phyloP scores from a whole-genome alignment of 1,284 basidiomycete genomes.

The Leccinum subatratum region DNA sequence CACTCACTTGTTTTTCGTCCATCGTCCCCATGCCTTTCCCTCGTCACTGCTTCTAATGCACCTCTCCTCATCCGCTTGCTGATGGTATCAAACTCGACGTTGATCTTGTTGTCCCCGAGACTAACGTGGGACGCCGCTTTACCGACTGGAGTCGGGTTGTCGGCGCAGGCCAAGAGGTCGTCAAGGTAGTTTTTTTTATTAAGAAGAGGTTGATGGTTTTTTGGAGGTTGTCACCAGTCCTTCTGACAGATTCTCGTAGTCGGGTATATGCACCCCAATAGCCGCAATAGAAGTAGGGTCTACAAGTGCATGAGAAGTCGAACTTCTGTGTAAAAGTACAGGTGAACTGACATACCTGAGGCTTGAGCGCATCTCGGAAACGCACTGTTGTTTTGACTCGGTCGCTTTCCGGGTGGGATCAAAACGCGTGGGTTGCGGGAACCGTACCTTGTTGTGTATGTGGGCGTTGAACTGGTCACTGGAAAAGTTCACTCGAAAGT shows the following conservation, averaged over 20 bases:
- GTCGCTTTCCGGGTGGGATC: conserved; percentile 69
- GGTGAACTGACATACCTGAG: conserved; percentile 50
- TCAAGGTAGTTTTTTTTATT: conserved; percentile 70
- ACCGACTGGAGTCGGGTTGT: conserved; percentile 72
- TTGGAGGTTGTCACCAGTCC: conserved; percentile 57
- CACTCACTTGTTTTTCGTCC: conserved; percentile 78
- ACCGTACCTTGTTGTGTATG: too few species aligned
- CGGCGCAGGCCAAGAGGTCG: conserved; percentile 69
- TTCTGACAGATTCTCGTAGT: conserved; percentile 19
- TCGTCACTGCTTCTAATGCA: conserved; percentile 68
- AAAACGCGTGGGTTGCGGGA: too few species aligned
- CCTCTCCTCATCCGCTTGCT: conserved; percentile 66
- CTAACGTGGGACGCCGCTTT: conserved; percentile 65
- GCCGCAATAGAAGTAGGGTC: conserved; percentile 49
- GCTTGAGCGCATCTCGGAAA: conserved; percentile 60
- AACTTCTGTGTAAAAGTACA: not conserved
- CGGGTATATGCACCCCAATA: conserved; percentile 53
- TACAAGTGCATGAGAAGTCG: conserved; percentile 1
- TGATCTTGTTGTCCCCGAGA: conserved; percentile 62
- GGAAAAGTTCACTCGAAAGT: too few species aligned
- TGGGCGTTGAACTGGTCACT: too few species aligned
- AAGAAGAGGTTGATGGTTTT: conserved; percentile 52
- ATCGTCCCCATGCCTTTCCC: conserved; percentile 79
- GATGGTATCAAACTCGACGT: conserved; percentile 80
- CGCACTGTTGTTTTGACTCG: conserved; percentile 55